A percentile compares a stretch with the other conserved stretches of the same genome.
These are phyloP conservation scores for Pleurotus tuoliensis DNA, from an alignment of 768 basidiomycete genomes.

Conservation along the genomic window DNA sequence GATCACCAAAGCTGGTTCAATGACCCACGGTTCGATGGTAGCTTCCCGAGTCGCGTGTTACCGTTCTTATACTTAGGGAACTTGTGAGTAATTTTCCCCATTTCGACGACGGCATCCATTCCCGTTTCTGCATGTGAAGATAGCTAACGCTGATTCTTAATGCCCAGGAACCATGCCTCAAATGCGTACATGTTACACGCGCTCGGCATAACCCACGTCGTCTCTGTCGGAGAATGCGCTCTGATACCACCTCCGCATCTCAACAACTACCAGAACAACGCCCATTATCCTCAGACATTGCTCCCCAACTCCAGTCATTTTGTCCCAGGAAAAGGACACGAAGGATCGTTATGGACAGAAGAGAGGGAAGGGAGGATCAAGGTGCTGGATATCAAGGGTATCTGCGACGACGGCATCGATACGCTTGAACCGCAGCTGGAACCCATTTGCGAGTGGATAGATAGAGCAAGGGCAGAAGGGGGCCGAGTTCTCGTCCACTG, in stretches of 20 bases:
- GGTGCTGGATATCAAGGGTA: slow-evolving; percentile 86
- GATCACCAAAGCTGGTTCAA: slow-evolving; percentile 95
- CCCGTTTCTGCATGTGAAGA: background rate
- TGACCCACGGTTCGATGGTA: slow-evolving; percentile 89
- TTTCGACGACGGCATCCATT: slow-evolving; percentile 1
- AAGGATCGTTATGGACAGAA: slow-evolving; percentile 83
- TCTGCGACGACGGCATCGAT: slow-evolving; percentile 96
- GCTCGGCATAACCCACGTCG: slow-evolving; percentile 94
- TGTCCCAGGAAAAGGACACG: slow-evolving; percentile 40
- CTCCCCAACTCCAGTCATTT: slow-evolving; percentile 23
- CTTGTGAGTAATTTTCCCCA: slow-evolving; percentile 53
- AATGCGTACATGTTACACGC: slow-evolving; percentile 97
- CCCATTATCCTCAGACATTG: background rate
- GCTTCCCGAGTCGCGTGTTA: slow-evolving; percentile 90
- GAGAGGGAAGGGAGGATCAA: slow-evolving; percentile 87
- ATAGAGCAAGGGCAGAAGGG: slow-evolving; percentile 73
- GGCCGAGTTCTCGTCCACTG: slow-evolving; percentile 95
- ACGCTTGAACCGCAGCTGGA: slow-evolving; percentile 86
- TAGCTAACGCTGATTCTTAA: background rate
- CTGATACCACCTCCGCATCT: slow-evolving; percentile 71
- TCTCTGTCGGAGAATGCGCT: slow-evolving; percentile 94
- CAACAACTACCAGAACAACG: slow-evolving; percentile 4
- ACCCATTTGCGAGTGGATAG: slow-evolving; percentile 92
- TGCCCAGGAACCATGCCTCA: slow-evolving; percentile 78
- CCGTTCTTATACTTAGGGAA: slow-evolving; percentile 95